phyloP scores from a whole-genome alignment of 257 asterid species.

The Ilex aquifolium region DNA sequence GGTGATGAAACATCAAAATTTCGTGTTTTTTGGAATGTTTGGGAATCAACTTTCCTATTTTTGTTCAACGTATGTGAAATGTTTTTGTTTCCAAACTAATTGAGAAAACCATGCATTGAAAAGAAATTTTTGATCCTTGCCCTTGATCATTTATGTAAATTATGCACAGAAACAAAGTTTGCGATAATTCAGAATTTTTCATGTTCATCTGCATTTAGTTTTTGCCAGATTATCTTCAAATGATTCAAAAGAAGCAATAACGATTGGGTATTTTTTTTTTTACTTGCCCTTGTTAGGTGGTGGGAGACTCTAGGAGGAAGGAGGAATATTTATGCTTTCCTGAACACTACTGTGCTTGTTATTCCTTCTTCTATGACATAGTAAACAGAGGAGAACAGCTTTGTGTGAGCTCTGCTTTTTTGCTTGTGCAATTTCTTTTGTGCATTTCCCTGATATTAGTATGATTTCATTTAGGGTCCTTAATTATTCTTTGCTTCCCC shows the following conservation, averaged over 20 bases:
- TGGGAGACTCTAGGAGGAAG: constrained; percentile 80
- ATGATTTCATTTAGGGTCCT: neutral
- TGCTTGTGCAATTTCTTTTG: neutral
- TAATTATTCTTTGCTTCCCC: neutral
- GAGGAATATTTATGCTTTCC: constrained; percentile 86
- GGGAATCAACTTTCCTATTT: no score
- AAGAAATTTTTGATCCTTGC: no score
- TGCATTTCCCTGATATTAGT: neutral
- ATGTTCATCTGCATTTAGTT: no score
- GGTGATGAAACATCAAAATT: no score
- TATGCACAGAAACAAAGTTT: no score
- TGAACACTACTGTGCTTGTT: constrained; percentile 72
- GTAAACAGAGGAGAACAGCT: constrained; percentile 94
- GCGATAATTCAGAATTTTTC: no score
- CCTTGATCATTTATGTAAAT: no score
- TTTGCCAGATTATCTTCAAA: no score
- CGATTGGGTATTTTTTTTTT: neutral
- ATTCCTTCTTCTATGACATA: constrained; percentile 87
- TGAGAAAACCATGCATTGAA: no score
- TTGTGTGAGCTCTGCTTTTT: constrained; percentile 45
- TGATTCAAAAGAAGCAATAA: neutral
- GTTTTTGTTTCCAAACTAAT: no score
- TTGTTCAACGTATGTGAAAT: no score
- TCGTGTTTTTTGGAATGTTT: no score
- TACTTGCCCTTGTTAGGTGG: constrained; percentile 33